A percentile compares a stretch with the other conserved stretches of the same genome.
phyloP scores from a whole-genome alignment of 148 eudicot genomes.

The Nepenthes mirabilis region DNA sequence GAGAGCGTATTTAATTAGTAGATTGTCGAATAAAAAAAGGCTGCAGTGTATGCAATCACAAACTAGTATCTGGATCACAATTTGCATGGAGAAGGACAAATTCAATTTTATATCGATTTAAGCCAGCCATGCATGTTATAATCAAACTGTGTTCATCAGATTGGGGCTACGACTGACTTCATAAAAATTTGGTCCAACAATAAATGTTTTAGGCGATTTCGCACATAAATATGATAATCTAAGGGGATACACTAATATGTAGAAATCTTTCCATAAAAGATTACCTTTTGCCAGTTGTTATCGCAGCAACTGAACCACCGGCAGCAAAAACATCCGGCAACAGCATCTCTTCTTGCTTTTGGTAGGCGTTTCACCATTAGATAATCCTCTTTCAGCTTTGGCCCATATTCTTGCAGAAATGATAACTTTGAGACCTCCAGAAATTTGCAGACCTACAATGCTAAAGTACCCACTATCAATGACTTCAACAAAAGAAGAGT shows the following conservation, averaged over 20 bases:
- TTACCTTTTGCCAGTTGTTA: constrained; percentile 35
- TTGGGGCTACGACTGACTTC: background rate
- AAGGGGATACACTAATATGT: background rate
- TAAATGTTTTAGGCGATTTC: background rate
- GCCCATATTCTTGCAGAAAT: constrained; percentile 37
- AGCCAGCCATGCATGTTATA: background rate
- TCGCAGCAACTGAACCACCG: constrained; percentile 23
- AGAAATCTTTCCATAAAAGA: background rate
- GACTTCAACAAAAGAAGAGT: no score
- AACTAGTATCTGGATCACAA: background rate
- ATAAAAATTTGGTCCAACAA: background rate
- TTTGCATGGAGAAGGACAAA: background rate
- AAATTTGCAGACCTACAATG: constrained; percentile 34
- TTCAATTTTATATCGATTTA: background rate
- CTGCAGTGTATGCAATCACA: background rate
- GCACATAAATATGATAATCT: background rate
- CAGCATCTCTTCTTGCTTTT: constrained; percentile 17
- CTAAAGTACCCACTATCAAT: constrained; percentile 3
- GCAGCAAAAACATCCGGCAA: constrained; percentile 31
- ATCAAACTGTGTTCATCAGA: background rate
- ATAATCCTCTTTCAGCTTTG: constrained; percentile 42
- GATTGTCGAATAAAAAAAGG: background rate
- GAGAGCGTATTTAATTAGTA: background rate
- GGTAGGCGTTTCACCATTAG: constrained; percentile 28
- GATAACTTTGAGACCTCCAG: constrained; percentile 36